Evolutionary conservation across 2,329 filamentous ascomycete species (phyloP), one percentile per base, ranked within the genome.

Genomic region (Aspergillus ochraceoroseus): DNA sequence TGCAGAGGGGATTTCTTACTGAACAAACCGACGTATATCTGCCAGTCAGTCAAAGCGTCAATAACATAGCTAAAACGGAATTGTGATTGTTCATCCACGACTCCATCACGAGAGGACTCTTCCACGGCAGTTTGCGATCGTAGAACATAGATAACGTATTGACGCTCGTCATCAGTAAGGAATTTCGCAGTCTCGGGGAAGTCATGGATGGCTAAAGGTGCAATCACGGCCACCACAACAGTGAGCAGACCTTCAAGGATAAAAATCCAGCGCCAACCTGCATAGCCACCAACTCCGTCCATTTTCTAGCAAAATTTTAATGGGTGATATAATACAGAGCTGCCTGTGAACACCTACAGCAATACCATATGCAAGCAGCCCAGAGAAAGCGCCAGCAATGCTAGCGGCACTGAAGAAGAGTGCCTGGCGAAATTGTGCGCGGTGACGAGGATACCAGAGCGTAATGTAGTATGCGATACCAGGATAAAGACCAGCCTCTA

Each of bases 391-490:
- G n/a, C 74, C 72, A 1, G 73, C 72, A 31, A 75, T 54, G 27
- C 65, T 68, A 2, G 68, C 67, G 0, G 71, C 68, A 32, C 65
- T 68, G 51, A 73, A 73, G 55, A 71, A 68, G 1, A 73, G 54
- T 4, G 70, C 67, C 27, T 68, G 62, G 3, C 77, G 67, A 36
- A 73, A 79, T 38, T 78, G 75, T 29, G 74, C 65, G 53, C 82
- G 77, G 32, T 75, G 70, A 8, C 74, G 66, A 43, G 75, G 77
- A 46, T 82, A 82, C 76, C 78, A 82, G 67, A 79, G 78, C 0
- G 74, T 76, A 3, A 81, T 63, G 41, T 80, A 76, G 53, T 76
- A 79, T 19, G 75, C 68, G 7, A 77, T 67, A 3, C 71, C 73
- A 0, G 74, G 75, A 43, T 75, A 73, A 32, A 77, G 70, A 4